These are phyloP conservation scores for Eucalyptus cladocalyx DNA, from an alignment of 345 rosid genomes.

Conservation along the genomic window DNA sequence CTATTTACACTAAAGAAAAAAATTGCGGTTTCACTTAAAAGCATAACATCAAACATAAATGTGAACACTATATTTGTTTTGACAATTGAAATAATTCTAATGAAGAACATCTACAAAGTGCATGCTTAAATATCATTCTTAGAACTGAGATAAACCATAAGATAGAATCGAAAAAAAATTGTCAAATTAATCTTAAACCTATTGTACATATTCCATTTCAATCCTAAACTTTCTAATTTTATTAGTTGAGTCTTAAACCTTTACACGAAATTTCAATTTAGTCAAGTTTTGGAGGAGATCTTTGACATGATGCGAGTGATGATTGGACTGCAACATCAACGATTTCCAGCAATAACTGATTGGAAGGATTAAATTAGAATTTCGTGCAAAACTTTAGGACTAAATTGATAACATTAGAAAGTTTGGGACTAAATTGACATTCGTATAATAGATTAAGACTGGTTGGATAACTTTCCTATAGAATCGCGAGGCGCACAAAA, in stretches of 20 bases:
- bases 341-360: background rate
- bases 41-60: background rate
- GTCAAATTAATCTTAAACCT: too few species aligned
- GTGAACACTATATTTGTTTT: background rate
- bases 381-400: background rate
- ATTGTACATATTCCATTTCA: too few species aligned
- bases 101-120: background rate
- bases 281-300: too few species aligned
- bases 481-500: background rate
- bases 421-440: background rate
- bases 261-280: too few species aligned
- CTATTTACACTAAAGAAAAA: background rate
- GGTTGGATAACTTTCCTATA: background rate
- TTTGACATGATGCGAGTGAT: background rate
- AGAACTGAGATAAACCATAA: background rate
- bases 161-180: too few species aligned
- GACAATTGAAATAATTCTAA: background rate
- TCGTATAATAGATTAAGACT: background rate
- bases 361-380: background rate
- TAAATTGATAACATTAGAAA: background rate
- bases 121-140: background rate
- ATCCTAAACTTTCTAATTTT: background rate
- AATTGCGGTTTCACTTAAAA: background rate
- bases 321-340: fast-evolving
- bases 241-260: too few species aligned